Percentiles rank a stretch among this genome's conserved stretches.
Evolutionary conservation across 2,329 filamentous ascomycete species (phyloP).

Genomic region (Penicillium sp.): DNA sequence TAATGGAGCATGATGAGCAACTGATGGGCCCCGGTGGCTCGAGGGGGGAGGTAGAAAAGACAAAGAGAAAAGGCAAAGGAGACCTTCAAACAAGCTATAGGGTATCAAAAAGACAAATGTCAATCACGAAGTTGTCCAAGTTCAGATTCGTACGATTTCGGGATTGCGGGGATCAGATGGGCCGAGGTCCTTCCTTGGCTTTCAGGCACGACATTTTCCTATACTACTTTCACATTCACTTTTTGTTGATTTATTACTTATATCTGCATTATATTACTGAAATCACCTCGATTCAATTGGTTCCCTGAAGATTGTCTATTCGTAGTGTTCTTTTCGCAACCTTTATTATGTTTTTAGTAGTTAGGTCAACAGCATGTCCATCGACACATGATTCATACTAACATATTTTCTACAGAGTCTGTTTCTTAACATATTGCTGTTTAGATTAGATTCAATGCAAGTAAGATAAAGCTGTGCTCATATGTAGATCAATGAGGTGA

Average conservation of each 20-base stretch:
- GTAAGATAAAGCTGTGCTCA: not conserved
- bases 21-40: constrained; percentile 9
- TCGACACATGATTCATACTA: not conserved
- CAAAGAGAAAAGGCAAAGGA: not conserved
- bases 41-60: not conserved
- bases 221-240: constrained; percentile 6
- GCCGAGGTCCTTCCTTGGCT: constrained; percentile 21
- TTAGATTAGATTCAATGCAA: not conserved
- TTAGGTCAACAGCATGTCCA: not conserved
- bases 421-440: not conserved
- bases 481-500: not conserved
- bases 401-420: not conserved
- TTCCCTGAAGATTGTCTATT: too few species aligned
- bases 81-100: not conserved
- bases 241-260: not conserved
- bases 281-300: not conserved
- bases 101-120: constrained; percentile 11
- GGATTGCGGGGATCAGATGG: constrained; percentile 27
- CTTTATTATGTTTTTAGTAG: not conserved
- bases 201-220: constrained; percentile 9
- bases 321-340: too few species aligned
- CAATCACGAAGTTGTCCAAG: constrained; percentile 3
- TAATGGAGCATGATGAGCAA: constrained; percentile 76
- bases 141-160: constrained; percentile 11
- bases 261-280: not conserved